These are phyloP conservation scores for Yamadazyma siamensis DNA, from an alignment of 1,139 yeast species.

Conservation along the genomic window DNA sequence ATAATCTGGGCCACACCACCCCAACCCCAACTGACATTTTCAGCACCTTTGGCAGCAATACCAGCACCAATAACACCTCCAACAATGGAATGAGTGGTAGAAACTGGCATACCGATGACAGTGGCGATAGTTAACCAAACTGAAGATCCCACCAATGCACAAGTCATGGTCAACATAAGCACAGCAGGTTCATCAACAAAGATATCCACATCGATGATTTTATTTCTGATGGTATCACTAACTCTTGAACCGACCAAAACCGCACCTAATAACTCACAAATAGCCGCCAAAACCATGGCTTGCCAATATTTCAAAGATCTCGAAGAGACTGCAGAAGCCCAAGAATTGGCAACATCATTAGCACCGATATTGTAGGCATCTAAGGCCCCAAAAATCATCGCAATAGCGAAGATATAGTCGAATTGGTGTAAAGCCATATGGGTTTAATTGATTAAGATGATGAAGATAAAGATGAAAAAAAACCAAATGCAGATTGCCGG, in stretches of 20 bases:
- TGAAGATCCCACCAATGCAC: constrained; percentile 77
- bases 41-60: constrained; percentile 64
- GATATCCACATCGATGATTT: constrained; percentile 51
- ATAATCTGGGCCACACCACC: constrained; percentile 65
- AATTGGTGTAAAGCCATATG: constrained; percentile 50
- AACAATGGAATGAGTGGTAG: constrained; percentile 76
- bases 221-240: constrained; percentile 63
- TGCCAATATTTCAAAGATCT: constrained; percentile 70
- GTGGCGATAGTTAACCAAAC: constrained; percentile 71
- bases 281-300: constrained; percentile 66
- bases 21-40: constrained; percentile 73
- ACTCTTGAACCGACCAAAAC: constrained; percentile 69
- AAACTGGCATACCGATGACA: constrained; percentile 66
- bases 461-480: constrained; percentile 1
- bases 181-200: constrained; percentile 62
- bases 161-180: constrained; percentile 70
- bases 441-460: constrained; percentile 1
- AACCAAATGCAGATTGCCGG: background rate
- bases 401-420: constrained; percentile 64
- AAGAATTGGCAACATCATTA: constrained; percentile 79
- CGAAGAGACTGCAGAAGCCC: constrained; percentile 71
- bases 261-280: constrained; percentile 75
- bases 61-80: constrained; percentile 78
- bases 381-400: constrained; percentile 68
- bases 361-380: constrained; percentile 88